Evolutionary conservation across 148 eudicot genomes (phyloP).

Genomic region (Agrostemma githago): DNA sequence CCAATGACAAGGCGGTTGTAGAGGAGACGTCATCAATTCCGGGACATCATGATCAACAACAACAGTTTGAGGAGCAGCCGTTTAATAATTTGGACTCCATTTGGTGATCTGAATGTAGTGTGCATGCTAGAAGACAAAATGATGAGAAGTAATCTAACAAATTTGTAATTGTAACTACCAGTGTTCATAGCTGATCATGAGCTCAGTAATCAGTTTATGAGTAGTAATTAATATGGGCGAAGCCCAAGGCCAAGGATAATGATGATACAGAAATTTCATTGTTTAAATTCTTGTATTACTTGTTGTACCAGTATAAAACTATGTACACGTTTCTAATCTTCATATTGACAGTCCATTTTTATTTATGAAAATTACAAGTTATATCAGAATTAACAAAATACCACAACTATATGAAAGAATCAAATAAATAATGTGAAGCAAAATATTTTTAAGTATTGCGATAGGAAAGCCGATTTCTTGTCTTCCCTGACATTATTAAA

Average conservation of each 20-base stretch:
- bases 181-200: conserved; percentile 1
- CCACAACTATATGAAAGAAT: too few species aligned
- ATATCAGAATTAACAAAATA: too few species aligned
- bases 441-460: too few species aligned
- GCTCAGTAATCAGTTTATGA: not conserved
- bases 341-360: not conserved
- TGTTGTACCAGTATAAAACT: not conserved
- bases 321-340: not conserved
- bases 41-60: conserved; percentile 29
- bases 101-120: conserved; percentile 40
- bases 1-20: conserved; percentile 30
- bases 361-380: too few species aligned
- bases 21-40: conserved; percentile 12
- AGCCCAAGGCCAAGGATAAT: conserved; percentile 8
- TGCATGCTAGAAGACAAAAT: not conserved
- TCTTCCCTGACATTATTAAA: too few species aligned
- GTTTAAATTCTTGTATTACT: not conserved
- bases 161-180: not conserved
- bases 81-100: conserved; percentile 76
- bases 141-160: conserved; percentile 3
- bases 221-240: conserved; percentile 18
- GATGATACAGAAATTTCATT: not conserved
- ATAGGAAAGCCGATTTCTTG: too few species aligned
- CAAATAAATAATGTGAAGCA: too few species aligned
- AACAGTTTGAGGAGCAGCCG: conserved; percentile 43